Percentiles rank a stretch among this genome's conserved stretches.
phyloP scores from a whole-genome alignment of 2,329 filamentous ascomycete genomes.

The Hypoxylon sp. region DNA sequence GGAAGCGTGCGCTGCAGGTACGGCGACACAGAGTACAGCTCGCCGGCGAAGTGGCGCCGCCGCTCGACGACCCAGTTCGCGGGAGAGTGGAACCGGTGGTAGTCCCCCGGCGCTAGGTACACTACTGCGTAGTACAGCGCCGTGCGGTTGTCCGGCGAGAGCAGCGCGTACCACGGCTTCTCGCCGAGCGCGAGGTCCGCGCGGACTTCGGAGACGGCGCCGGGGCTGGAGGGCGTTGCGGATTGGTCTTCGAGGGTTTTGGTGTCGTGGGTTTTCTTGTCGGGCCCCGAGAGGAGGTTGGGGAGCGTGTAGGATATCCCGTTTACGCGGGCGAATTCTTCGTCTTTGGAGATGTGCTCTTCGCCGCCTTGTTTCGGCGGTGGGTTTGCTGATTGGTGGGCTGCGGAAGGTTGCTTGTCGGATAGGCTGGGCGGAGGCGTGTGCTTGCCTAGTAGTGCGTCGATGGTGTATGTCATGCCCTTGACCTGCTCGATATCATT shows the following conservation, averaged over 20 bases:
- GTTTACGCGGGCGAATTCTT: constrained; percentile 95
- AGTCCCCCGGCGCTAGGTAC: constrained; percentile 97
- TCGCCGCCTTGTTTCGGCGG: constrained; percentile 63
- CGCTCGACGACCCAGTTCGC: constrained; percentile 95
- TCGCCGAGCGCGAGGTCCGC: constrained; percentile 84
- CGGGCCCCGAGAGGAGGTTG: constrained; percentile 80
- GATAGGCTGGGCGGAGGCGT: constrained; percentile 70
- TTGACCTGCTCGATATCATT: constrained; percentile 99
- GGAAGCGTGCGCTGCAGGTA: constrained; percentile 94
- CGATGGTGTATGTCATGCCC: constrained; percentile 96
- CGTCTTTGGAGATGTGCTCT: constrained; percentile 82
- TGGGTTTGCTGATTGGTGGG: constrained; percentile 44
- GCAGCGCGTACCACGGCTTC: constrained; percentile 78
- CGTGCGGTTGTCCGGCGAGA: constrained; percentile 74
- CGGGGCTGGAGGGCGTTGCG: constrained; percentile 70
- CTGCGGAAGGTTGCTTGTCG: constrained; percentile 53
- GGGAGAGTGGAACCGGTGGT: constrained; percentile 97
- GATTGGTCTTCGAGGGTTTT: constrained; percentile 77
- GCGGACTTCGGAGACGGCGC: constrained; percentile 86
- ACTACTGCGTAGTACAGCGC: constrained; percentile 94
- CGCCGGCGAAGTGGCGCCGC: constrained; percentile 96
- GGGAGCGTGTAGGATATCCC: constrained; percentile 96
- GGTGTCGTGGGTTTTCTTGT: constrained; percentile 58
- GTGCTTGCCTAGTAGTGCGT: constrained; percentile 85
- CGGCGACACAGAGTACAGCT: constrained; percentile 94